Evolutionary conservation across 225 moss, liverwort and hornwort species (phyloP).

Genomic region (Pseudoscleropodium purum): DNA sequence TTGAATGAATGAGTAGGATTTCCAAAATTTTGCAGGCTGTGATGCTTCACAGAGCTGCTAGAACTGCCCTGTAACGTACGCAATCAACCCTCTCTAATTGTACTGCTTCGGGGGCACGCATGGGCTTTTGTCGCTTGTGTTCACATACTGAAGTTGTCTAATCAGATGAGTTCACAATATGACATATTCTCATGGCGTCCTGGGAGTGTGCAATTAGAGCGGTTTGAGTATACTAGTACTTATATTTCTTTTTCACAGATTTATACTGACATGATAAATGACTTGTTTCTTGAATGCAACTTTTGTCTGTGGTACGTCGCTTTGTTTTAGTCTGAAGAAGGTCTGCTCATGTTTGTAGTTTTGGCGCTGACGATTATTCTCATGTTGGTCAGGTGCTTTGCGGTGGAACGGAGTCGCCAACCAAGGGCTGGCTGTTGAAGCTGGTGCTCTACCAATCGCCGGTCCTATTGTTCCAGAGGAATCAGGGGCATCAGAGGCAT

Average conservation of each 20-base stretch:
- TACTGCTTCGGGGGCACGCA: neutral
- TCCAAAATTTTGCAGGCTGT: neutral
- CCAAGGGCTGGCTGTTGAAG: constrained; percentile 1
- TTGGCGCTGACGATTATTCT: neutral
- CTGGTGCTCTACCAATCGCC: neutral
- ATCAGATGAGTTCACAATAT: neutral
- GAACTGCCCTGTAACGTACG: neutral
- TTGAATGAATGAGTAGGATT: neutral
- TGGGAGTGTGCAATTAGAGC: neutral
- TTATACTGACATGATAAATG: neutral
- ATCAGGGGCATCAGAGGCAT: constrained; percentile 63
- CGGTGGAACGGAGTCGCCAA: constrained; percentile 27
- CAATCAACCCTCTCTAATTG: neutral
- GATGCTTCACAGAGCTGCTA: neutral
- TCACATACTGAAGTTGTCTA: neutral
- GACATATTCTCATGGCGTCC: neutral
- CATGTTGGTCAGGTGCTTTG: constrained; percentile 34
- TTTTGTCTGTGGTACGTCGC: neutral
- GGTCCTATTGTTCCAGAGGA: constrained; percentile 23
- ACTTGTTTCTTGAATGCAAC: neutral
- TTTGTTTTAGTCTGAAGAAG: neutral
- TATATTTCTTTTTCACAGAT: neutral
- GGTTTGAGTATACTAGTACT: neutral
- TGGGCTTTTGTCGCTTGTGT: neutral
- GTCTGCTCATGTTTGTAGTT: neutral